phyloP scores from a whole-genome alignment of 352 stramenopile genomes.

The Vaucheria bursata region DNA sequence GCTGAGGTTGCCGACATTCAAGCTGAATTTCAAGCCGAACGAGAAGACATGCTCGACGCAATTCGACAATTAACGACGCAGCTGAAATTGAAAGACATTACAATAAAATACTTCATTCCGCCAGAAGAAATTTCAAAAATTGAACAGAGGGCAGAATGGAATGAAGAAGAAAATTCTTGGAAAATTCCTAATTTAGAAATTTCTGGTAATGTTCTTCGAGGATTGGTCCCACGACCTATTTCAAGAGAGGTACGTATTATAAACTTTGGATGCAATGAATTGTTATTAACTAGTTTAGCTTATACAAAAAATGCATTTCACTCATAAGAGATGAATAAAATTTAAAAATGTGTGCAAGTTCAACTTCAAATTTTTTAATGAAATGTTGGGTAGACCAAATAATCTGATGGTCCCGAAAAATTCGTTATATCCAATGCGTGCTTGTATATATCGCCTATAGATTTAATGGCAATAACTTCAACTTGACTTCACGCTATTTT shows the following conservation, averaged over 20 bases:
- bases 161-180: constrained; percentile 77
- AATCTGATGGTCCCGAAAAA: no score
- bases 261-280: no score
- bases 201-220: constrained; percentile 56
- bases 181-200: constrained; percentile 64
- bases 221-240: constrained; percentile 22
- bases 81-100: constrained; percentile 85
- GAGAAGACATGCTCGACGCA: constrained; percentile 85
- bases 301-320: no score
- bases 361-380: no score
- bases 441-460: no score
- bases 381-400: no score
- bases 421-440: no score
- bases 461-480: no score
- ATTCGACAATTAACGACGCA: constrained; percentile 83
- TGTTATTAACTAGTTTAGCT: no score
- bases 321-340: no score
- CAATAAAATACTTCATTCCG: constrained; percentile 52
- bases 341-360: no score
- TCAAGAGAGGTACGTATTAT: constrained; percentile 6
- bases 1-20: constrained; percentile 80
- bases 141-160: constrained; percentile 56
- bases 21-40: constrained; percentile 80
- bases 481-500: no score
- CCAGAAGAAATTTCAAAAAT: constrained; percentile 48